A percentile compares a stretch with the other conserved stretches of the same genome.
phyloP scores from a whole-genome alignment of 1,139 yeast genomes.

The Candida glucosophila region DNA sequence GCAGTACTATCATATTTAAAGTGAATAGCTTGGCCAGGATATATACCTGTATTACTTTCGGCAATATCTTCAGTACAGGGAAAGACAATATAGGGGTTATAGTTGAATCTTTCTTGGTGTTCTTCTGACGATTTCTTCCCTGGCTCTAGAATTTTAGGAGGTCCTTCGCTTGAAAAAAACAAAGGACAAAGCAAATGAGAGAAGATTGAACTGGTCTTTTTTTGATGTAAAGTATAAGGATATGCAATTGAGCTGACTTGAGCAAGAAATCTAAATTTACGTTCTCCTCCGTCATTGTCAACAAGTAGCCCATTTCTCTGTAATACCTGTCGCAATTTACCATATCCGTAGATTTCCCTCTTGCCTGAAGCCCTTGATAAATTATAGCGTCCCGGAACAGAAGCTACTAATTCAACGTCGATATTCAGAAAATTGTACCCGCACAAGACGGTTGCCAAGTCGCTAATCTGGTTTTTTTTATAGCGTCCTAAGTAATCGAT shows the following conservation, averaged over 20 bases:
- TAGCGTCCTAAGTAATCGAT: conserved; percentile 36
- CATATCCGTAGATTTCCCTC: conserved; percentile 39
- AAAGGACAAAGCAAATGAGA: conserved; percentile 49
- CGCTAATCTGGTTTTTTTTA: conserved; percentile 15
- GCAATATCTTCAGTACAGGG: conserved; percentile 48
- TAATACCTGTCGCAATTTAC: conserved; percentile 37
- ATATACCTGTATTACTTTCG: conserved; percentile 33
- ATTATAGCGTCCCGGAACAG: conserved; percentile 39
- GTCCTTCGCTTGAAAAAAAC: conserved; percentile 12
- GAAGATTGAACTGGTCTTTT: conserved; percentile 36
- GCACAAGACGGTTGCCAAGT: conserved; percentile 19
- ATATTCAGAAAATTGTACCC: conserved; percentile 37
- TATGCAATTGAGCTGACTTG: conserved; percentile 58
- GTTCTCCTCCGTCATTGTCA: conserved; percentile 6
- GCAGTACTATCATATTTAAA: conserved; percentile 26
- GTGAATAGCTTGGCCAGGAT: conserved; percentile 50
- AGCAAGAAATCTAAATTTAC: conserved; percentile 30
- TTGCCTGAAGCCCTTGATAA: conserved; percentile 7
- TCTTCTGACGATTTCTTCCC: conserved; percentile 17
- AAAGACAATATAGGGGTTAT: conserved; percentile 41
- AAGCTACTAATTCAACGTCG: conserved; percentile 47
- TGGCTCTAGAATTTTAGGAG: conserved; percentile 15
- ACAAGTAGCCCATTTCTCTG: conserved; percentile 23
- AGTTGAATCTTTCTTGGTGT: conserved; percentile 21
- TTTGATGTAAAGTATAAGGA: conserved; percentile 29